Conservation (phyloP, 768 basidiomycete species). For the Austroboletus eburneus region DNA sequence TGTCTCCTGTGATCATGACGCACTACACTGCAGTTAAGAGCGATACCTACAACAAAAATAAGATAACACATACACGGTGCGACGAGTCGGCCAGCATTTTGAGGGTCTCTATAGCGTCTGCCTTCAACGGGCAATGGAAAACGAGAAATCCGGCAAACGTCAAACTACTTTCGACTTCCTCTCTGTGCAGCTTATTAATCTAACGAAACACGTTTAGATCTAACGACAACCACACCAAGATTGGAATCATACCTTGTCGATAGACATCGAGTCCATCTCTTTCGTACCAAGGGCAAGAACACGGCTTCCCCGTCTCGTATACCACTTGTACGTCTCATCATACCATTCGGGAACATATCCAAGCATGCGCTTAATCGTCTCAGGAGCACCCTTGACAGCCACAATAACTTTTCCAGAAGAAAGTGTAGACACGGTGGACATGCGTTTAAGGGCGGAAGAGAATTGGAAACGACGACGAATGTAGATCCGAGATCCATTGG, state of each 20-base stretch:
- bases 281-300: conserved; percentile 91
- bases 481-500: conserved; percentile 56
- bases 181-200: conserved; percentile 87
- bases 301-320: conserved; percentile 87
- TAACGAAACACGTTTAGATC: conserved; percentile 25
- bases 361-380: conserved; percentile 92
- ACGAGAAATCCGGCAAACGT: conserved; percentile 95
- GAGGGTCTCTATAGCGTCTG: conserved; percentile 84
- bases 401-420: conserved; percentile 59
- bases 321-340: conserved; percentile 94
- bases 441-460: conserved; percentile 94
- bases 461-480: conserved; percentile 96
- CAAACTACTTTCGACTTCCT: conserved; percentile 73
- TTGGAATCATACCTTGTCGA: conserved; percentile 58
- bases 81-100: conserved; percentile 96
- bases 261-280: conserved; percentile 65
- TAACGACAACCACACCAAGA: not conserved
- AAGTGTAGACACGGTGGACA: conserved; percentile 82
- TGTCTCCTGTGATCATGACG: conserved; percentile 99
- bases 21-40: conserved; percentile 49
- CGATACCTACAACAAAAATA: not conserved
- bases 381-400: conserved; percentile 95
- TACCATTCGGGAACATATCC: conserved; percentile 68
- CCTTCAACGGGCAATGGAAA: conserved; percentile 96
- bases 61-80: conserved; percentile 68